Percentiles rank a stretch among this genome's conserved stretches.
phyloP scores from a whole-genome alignment of 1,139 yeast genomes.

The Hansenula sp. region DNA sequence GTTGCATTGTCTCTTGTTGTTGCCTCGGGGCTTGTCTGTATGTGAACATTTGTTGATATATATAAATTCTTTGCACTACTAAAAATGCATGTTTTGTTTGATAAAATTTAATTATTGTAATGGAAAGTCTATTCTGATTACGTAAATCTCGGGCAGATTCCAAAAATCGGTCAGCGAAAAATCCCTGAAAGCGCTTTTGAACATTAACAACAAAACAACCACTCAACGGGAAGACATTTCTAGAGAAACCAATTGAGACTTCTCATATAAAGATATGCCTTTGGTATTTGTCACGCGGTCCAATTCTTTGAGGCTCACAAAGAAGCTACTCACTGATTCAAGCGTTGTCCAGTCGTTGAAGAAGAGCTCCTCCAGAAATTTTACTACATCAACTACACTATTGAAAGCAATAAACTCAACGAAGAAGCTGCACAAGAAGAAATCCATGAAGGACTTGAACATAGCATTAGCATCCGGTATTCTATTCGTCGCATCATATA shows the following conservation, averaged over 20 bases:
- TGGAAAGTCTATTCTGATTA: neutral
- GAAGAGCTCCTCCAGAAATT: neutral
- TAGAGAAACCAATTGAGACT: too few species aligned
- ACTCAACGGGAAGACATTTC: neutral
- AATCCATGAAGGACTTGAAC: conserved; percentile 23
- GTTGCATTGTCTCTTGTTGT: neutral
- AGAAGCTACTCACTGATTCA: neutral
- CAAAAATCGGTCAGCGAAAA: neutral
- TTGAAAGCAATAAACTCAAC: conserved; percentile 1
- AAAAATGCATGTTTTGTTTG: neutral
- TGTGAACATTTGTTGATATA: neutral
- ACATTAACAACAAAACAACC: neutral
- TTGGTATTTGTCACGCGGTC: conserved; percentile 2
- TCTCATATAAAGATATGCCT: neutral
- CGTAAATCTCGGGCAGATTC: neutral
- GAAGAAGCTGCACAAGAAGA: neutral
- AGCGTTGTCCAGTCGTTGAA: neutral
- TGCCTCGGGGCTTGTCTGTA: neutral
- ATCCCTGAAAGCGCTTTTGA: too few species aligned
- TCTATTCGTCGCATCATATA: conserved; percentile 31
- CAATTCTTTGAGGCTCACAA: neutral
- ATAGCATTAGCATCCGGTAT: conserved; percentile 31
- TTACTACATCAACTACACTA: neutral
- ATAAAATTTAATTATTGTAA: neutral
- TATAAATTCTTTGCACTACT: neutral